phyloP scores from a whole-genome alignment of 2,329 filamentous ascomycete genomes.

The Monosporascus sp. region DNA sequence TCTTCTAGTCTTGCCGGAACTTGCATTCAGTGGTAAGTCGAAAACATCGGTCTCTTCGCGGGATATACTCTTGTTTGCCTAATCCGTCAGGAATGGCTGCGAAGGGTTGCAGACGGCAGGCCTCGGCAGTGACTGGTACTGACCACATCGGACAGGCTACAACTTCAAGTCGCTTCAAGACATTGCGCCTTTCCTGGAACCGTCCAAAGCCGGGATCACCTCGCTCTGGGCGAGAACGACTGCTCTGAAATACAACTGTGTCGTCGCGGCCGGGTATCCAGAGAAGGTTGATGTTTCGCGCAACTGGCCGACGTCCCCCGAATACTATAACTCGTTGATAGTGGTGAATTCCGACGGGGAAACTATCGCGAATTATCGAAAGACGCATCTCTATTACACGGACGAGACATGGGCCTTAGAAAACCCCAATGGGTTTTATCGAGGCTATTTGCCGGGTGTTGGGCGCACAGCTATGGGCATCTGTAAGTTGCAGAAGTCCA shows the following conservation, averaged over 20 bases:
- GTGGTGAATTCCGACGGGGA: constrained; percentile 43
- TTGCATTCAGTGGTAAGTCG: constrained; percentile 64
- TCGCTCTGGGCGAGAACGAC: constrained; percentile 66
- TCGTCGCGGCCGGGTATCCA: constrained; percentile 68
- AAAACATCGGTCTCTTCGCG: not conserved
- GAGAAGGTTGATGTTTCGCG: constrained; percentile 53
- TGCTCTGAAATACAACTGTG: constrained; percentile 61
- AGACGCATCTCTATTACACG: constrained; percentile 52
- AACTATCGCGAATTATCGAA: constrained; percentile 54
- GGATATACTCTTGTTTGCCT: too few species aligned
- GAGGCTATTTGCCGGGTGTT: constrained; percentile 37
- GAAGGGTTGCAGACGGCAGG: too few species aligned
- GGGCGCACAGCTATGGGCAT: constrained; percentile 54
- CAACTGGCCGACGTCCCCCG: constrained; percentile 42
- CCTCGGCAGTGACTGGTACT: too few species aligned
- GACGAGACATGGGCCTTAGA: constrained; percentile 59
- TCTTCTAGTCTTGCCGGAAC: constrained; percentile 67
- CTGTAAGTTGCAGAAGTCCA: constrained; percentile 34
- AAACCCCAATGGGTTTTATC: constrained; percentile 45
- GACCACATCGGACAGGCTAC: constrained; percentile 48
- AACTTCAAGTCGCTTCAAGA: constrained; percentile 67
- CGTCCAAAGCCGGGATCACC: constrained; percentile 57
- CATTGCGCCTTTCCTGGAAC: constrained; percentile 65
- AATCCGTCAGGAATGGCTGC: too few species aligned
- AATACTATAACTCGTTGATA: constrained; percentile 42